phyloP scores from a whole-genome alignment of 805 yeast species.

The Starmerella sp. region DNA sequence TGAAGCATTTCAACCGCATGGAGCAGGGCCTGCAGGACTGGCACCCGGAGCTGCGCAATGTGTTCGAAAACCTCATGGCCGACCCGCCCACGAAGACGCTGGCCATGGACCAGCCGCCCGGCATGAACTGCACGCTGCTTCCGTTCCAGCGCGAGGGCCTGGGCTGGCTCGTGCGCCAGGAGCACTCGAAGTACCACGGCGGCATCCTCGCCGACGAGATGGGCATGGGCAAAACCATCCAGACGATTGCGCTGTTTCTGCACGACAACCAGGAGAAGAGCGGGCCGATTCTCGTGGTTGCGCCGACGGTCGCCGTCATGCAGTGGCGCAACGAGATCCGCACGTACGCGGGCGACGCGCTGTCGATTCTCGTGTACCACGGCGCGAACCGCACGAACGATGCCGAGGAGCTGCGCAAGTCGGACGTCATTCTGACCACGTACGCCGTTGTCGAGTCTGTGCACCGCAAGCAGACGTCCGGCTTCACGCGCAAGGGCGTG shows the following conservation, averaged over 20 bases:
- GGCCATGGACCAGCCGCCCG: slow-evolving; percentile 52
- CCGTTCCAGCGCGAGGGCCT: slow-evolving; percentile 94
- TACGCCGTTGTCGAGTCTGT: slow-evolving; percentile 86
- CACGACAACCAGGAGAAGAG: slow-evolving; percentile 40
- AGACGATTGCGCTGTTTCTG: slow-evolving; percentile 81
- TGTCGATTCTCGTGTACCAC: slow-evolving; percentile 66
- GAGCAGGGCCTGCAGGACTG: slow-evolving; percentile 56
- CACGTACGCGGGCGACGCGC: slow-evolving; percentile 60
- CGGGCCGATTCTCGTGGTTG: slow-evolving; percentile 78
- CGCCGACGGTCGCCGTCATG: slow-evolving; percentile 97
- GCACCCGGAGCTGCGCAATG: slow-evolving; percentile 68
- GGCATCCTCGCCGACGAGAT: slow-evolving; percentile 96
- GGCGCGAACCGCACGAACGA: slow-evolving; percentile 67
- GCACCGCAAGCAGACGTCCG: slow-evolving; percentile 69
- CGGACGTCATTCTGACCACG: slow-evolving; percentile 81
- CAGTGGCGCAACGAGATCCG: slow-evolving; percentile 95
- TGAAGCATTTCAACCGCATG: slow-evolving; percentile 38
- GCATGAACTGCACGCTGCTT: slow-evolving; percentile 57
- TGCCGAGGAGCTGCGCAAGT: slow-evolving; percentile 42
- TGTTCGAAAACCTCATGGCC: slow-evolving; percentile 53
- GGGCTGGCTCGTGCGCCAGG: slow-evolving; percentile 79
- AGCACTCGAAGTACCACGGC: slow-evolving; percentile 63
- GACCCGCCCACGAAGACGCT: slow-evolving; percentile 33
- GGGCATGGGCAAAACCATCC: slow-evolving; percentile 99
- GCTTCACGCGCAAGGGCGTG: slow-evolving; percentile 64